Base-by-base conservation (phyloP, 345 rosid species). In the Cochlearia excelsa region DNA sequence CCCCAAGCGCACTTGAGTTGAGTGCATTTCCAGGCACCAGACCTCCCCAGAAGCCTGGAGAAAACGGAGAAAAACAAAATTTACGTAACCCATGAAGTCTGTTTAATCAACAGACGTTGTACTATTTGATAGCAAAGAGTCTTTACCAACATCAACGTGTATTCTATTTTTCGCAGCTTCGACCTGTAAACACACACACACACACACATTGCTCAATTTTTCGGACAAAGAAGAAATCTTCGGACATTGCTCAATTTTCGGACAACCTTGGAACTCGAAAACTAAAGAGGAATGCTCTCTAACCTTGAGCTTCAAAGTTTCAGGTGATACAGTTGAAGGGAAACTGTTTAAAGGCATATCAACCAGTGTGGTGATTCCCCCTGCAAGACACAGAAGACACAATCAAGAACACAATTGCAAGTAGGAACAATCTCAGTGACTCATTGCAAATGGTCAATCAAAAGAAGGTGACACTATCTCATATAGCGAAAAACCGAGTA, bases 1-100 rank as follows among this genome's bases (percentile, higher is more conserved):
- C 88, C 67, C 74, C 78, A 26, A 93, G 78, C 44, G 80, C 78
- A 61, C 70, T 81, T 71, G 82, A 73, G 57, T 89, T 82, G 26
- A 75, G 82, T 59, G 99, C 99, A 78, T 93, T 93, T 33, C 75
- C 97, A 61, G 99, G 97, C 57, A 87, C 97, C 48, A 89, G 75
- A 65, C 99, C 97, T 65, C 99, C 99, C 99, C 99, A 93, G 46
- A 93, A 93, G 51, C 99, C 99, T 89, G 75, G 50, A 74, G 40
- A 58, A 26, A 51, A 28, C 35, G 29, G 31, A 34, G 30, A 28
- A 33, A 42, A 27, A 23, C 40, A 8, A 35, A 2, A 37, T 7
- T 64, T 61, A 44, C 38, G 29, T 11, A 48, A 50, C 2, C 4
- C 10, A 2, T 26, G 9, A 11, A 8, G 47, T 31, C 27, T 56